These are phyloP conservation scores for Tricholomella constricta DNA, from an alignment of 768 basidiomycete genomes.

Conservation along the genomic window DNA sequence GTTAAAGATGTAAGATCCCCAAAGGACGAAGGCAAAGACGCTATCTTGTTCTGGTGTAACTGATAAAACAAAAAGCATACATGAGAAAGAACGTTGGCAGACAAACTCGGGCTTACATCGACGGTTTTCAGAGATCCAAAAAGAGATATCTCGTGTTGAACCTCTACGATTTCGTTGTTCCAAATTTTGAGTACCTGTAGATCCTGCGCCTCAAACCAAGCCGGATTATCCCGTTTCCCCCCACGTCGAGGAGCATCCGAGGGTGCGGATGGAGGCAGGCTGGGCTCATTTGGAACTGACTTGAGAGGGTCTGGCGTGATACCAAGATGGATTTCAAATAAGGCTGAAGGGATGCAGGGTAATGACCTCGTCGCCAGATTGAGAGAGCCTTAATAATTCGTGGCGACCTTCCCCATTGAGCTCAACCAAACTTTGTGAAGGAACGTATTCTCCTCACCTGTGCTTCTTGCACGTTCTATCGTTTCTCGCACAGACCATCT, in stretches of 20 bases:
- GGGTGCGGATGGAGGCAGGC: slow-evolving; percentile 41
- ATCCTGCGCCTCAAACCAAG: slow-evolving; percentile 86
- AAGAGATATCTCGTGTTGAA: slow-evolving; percentile 81
- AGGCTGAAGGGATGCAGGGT: slow-evolving; percentile 70
- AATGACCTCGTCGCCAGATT: slow-evolving; percentile 77
- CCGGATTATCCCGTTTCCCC: slow-evolving; percentile 48
- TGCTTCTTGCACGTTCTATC: slow-evolving; percentile 75
- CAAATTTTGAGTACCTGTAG: slow-evolving; percentile 73
- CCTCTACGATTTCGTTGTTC: slow-evolving; percentile 77
- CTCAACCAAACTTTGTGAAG: slow-evolving; percentile 36
- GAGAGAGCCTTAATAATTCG: slow-evolving; percentile 56
- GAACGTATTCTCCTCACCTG: slow-evolving; percentile 53
- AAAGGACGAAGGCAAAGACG: slow-evolving; percentile 62
- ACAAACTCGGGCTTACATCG: slow-evolving; percentile 56
- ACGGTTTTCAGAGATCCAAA: slow-evolving; percentile 82
- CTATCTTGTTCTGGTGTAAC: slow-evolving; percentile 77
- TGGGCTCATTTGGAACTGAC: slow-evolving; percentile 63
- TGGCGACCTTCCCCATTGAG: slow-evolving; percentile 46
- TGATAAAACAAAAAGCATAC: slow-evolving; percentile 26
- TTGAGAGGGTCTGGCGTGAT: slow-evolving; percentile 71
- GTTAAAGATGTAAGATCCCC: slow-evolving; percentile 69
- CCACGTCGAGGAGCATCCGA: slow-evolving; percentile 36
- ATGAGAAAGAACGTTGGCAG: neutral
- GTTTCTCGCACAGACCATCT: slow-evolving; percentile 70
- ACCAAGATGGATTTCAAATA: slow-evolving; percentile 81